phyloP scores from a whole-genome alignment of 108 stramenopile genomes.

The Aureococcus anophagefferens region DNA sequence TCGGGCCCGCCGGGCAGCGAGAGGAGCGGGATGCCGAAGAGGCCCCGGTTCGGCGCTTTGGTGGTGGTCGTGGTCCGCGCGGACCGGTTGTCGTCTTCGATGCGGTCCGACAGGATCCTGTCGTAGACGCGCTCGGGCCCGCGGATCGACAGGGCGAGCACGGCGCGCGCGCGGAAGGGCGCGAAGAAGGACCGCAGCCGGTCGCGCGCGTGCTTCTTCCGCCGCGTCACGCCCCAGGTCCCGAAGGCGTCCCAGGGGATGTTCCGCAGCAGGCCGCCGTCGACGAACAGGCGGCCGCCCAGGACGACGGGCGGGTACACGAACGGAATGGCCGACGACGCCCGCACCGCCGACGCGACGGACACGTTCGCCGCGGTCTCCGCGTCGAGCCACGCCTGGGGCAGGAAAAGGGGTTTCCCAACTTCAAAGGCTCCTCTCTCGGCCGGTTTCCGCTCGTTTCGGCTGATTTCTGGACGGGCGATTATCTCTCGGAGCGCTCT shows the following conservation, averaged over 20 bases:
- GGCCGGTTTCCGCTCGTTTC: too few relatives aligned
- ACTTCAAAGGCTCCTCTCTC: too few relatives aligned
- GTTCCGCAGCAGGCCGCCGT: background rate
- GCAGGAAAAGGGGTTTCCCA: too few relatives aligned
- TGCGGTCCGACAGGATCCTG: too few relatives aligned
- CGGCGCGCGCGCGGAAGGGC: background rate
- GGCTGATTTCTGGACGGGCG: too few relatives aligned
- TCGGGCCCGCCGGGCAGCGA: background rate
- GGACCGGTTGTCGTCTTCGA: too few relatives aligned
- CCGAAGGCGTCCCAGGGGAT: background rate
- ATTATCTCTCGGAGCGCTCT: too few relatives aligned
- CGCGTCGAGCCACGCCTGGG: background rate
- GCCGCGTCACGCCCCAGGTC: background rate
- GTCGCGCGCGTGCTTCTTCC: too few relatives aligned
- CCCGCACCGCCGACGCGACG: background rate
- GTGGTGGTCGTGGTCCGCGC: too few relatives aligned
- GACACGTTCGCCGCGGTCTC: background rate
- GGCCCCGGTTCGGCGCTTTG: too few relatives aligned
- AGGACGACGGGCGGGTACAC: background rate
- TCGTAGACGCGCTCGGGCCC: background rate
- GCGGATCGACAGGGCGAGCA: background rate
- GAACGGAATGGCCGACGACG: background rate
- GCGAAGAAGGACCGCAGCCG: background rate
- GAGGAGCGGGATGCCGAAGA: too few relatives aligned
- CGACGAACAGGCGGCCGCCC: background rate